Base-by-base conservation (phyloP, 331 rosid genomes). In the Acacia concinna region DNA sequence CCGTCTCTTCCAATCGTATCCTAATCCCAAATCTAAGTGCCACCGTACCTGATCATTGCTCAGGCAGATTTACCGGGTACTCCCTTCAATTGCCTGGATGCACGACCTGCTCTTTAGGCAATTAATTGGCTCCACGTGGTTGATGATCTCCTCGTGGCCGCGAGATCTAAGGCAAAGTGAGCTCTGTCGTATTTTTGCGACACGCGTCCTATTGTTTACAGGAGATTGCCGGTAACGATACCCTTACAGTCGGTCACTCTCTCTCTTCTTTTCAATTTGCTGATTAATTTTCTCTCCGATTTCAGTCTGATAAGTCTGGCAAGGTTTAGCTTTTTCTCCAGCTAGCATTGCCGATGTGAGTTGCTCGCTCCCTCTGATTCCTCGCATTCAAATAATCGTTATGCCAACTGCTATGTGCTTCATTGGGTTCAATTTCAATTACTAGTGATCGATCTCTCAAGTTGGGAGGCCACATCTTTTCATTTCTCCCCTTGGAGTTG, bases 291-390 rank as follows among this genome's bases (percentile, higher is more conserved):
- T 15, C 23, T 62, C 68, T 30, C 12, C 1, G 0, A 15, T 65
- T 65, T 65, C 18, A 18, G 43, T 34, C 9, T 65, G 43, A 20
- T 18, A 32, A 31, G n/a, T 35, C 13, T 18, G 44, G 43, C 27
- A 2, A 62, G 6, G 68, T 28, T 62, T 15, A 5, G 37, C 21
- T 14, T 62, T 62, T 62, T 62, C 63, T 56, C 20, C 56, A 62
- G 84, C 78, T 85, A 64, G 68, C 77, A 59, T 75, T 76, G 85
- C 57, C 85, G 52, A 81, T 89, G 90, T 79, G 77, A 76, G 87
- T 80, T 9, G 23, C 44, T 32, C 25, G 73, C 70, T 84, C 76
- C 28, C 56, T 71, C 43, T 68, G 56, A 18, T 59, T 66, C 72
- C 28, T 23, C 23, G 21, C 17, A 43, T 30, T 47, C 28, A 1